Percentiles rank a stretch among this genome's conserved stretches.
phyloP scores from a whole-genome alignment of 371 early-diverging fungal genomes.

The Mortierella sp. region DNA sequence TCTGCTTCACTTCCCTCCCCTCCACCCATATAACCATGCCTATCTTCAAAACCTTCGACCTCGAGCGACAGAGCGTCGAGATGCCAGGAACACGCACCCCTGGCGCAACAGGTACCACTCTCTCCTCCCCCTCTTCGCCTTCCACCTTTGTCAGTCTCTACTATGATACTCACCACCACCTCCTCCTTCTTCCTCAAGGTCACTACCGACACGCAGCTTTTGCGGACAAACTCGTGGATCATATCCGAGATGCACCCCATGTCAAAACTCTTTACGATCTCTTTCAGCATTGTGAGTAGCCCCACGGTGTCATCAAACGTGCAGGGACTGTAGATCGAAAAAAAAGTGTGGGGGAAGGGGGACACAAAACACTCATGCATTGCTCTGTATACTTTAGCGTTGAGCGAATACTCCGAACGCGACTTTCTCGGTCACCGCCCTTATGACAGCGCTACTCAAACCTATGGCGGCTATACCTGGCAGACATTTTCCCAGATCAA shows the following conservation, averaged over 20 bases:
- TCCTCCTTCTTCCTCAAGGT: constrained; percentile 7
- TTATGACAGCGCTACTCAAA: constrained; percentile 53
- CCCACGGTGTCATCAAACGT: too few species aligned
- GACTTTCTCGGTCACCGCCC: constrained; percentile 60
- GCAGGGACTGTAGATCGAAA: background rate
- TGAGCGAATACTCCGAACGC: constrained; percentile 19
- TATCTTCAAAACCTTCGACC: constrained; percentile 8
- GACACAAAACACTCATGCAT: background rate
- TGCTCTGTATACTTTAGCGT: constrained; percentile 10
- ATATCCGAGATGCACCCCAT: constrained; percentile 22
- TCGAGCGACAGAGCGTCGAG: constrained; percentile 24
- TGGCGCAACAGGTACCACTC: constrained; percentile 36
- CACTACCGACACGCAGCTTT: constrained; percentile 17
- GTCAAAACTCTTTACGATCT: constrained; percentile 42
- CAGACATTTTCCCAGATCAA: constrained; percentile 62
- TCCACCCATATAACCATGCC: constrained; percentile 13
- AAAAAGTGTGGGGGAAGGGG: background rate
- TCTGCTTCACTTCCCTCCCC: background rate
- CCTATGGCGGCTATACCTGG: constrained; percentile 68
- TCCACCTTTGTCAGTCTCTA: background rate
- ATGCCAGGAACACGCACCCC: constrained; percentile 32
- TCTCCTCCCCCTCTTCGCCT: background rate
- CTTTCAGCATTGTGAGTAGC: constrained; percentile 28
- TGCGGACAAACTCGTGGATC: constrained; percentile 15
- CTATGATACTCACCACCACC: background rate